Base-by-base conservation (phyloP, 2,329 filamentous ascomycete genomes). In the Hypoxylon sp. region DNA sequence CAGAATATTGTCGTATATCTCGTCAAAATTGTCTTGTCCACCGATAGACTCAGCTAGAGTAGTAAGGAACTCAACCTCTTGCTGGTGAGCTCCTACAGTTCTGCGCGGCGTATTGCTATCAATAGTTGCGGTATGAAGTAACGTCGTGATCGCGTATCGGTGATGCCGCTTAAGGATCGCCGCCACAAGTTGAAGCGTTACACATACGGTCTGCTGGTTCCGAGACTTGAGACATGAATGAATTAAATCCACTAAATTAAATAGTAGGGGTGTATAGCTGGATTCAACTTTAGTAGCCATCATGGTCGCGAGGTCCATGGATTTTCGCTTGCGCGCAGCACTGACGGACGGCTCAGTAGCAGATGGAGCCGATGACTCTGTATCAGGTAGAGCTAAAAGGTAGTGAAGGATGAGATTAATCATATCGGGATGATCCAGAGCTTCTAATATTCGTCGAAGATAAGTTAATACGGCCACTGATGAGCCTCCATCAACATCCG, bases 391-490 rank as follows among this genome's bases (percentile, higher is more conserved):
- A 14, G 93, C 95, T 30, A 99, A 85, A 1, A 99, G 87, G 77
- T 98, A 99, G 72, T 94, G 92, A 5, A 99, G 86, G 58, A 98
- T 96, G 66, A 97, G 91, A 72, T 97, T 93, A 65, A 98, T 93
- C 83, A 99, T 91, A 75, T 98, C 94, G 6, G 93, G 93, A 77
- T 98, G 94, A 69, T 98, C 93, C 13, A 99, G 85, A 0, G 93
- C 92, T 78, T 98, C 94, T 5, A 99, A 86, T 60, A 98, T 97
- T 45, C 93, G 91, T 63, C 92, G 91, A 36, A 99, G 85, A 78
- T 99, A 98, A 1, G 94, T 98, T 69, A 98, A 85, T 11, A 99
- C 96, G 2, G 96, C 96, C 21, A 98, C 94, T 0, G 96, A 97
- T 5, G 96, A 99, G 59, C 96, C 96, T 71, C 95, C 96, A 79